A percentile compares a stretch with the other conserved stretches of the same genome.
Evolutionary conservation across 176 grass and related monocot genomes (phyloP).

Genomic region (Zoysia japonica): DNA sequence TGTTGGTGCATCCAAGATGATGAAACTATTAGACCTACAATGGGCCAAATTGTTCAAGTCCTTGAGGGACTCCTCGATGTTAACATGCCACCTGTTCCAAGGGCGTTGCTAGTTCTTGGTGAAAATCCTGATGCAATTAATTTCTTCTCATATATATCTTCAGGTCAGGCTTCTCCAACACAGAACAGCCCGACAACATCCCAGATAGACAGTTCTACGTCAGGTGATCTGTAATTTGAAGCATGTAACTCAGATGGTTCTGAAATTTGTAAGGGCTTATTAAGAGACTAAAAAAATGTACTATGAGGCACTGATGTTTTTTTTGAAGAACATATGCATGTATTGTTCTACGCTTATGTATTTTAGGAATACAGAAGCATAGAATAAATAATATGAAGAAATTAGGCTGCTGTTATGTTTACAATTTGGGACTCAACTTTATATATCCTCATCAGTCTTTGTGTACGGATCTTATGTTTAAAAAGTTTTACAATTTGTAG

Average conservation of each 20-base stretch:
- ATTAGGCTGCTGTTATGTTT: not conserved
- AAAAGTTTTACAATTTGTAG: not conserved
- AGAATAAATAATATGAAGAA: not conserved
- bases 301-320: constrained; percentile 22
- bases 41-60: constrained; percentile 75
- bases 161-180: constrained; percentile 44
- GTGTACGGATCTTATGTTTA: not conserved
- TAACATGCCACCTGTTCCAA: constrained; percentile 70
- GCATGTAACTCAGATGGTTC: constrained; percentile 27
- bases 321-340: constrained; percentile 18
- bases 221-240: constrained; percentile 35
- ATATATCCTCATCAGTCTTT: not conserved
- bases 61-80: constrained; percentile 74
- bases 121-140: constrained; percentile 68
- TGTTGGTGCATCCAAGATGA: constrained; percentile 97
- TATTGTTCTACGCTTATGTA: constrained; percentile 19
- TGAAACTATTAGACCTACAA: constrained; percentile 67
- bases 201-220: constrained; percentile 39
- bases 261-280: constrained; percentile 27
- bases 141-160: constrained; percentile 76
- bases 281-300: constrained; percentile 14
- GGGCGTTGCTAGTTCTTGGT: constrained; percentile 57
- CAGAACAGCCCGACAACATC: constrained; percentile 52
- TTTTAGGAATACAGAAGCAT: constrained; percentile 21
- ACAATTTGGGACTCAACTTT: not conserved